Percentiles rank a stretch among this genome's conserved stretches.
These are phyloP conservation scores for Rubus idaeus DNA, from an alignment of 306 rosid genomes.

Conservation along the genomic window DNA sequence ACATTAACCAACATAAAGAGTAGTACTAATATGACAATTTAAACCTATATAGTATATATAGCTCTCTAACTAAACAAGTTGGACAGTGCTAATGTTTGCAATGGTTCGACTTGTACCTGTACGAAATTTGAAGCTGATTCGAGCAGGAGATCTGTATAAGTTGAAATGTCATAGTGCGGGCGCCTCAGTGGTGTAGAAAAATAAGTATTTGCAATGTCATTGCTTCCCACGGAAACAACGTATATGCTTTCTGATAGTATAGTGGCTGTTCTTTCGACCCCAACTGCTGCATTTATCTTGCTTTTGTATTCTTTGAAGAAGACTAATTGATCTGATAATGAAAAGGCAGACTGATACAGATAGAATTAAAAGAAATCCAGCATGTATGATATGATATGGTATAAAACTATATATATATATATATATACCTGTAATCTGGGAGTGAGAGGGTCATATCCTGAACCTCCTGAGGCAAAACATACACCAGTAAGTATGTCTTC, in stretches of 20 bases:
- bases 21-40: not conserved
- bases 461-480: conserved; percentile 67
- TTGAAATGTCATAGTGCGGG: conserved; percentile 34
- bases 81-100: not conserved
- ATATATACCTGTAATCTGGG: conserved; percentile 36
- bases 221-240: conserved; percentile 47
- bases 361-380: not conserved
- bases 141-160: conserved; percentile 59
- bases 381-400: not conserved
- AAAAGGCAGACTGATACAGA: conserved; percentile 41
- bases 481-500: conserved; percentile 77
- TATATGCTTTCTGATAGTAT: conserved; percentile 53
- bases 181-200: conserved; percentile 33
- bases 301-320: conserved; percentile 48
- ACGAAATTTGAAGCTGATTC: conserved; percentile 48
- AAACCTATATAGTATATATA: not conserved
- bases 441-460: conserved; percentile 78
- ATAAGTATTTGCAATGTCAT: conserved; percentile 70
- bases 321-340: conserved; percentile 52
- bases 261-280: conserved; percentile 31
- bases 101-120: conserved; percentile 32
- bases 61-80: not conserved
- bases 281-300: conserved; percentile 43
- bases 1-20: not conserved
- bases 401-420: not conserved